These are phyloP conservation scores for Deinandra increscens DNA, from an alignment of 129 eudicot species.

Conservation along the genomic window DNA sequence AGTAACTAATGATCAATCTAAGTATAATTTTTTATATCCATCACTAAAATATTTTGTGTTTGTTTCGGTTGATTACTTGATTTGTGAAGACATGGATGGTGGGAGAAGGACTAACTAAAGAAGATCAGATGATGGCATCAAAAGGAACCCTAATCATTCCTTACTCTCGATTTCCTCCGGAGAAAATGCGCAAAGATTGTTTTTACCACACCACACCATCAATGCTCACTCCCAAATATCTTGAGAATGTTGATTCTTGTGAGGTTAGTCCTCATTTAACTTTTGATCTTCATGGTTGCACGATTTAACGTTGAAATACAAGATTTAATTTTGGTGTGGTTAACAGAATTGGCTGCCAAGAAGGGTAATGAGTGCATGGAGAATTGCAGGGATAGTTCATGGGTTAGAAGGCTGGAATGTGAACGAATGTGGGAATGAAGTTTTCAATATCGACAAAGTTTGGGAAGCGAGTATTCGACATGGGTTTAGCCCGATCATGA, in stretches of 20 bases:
- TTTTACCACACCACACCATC: constrained; percentile 74
- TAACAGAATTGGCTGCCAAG: constrained; percentile 84
- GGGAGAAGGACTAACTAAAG: constrained; percentile 63
- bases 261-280: constrained; percentile 47
- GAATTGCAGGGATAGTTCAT: constrained; percentile 74
- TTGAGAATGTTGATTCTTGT: constrained; percentile 76
- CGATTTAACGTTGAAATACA: background rate
- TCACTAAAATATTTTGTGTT: background rate
- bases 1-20: background rate
- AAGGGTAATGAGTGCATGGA: constrained; percentile 82
- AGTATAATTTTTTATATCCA: background rate
- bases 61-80: constrained; percentile 28
- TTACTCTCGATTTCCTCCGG: constrained; percentile 74
- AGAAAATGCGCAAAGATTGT: constrained; percentile 66
- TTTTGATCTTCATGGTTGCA: background rate
- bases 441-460: constrained; percentile 49
- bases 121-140: constrained; percentile 64
- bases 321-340: background rate
- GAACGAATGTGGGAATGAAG: constrained; percentile 54
- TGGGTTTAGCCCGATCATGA: constrained; percentile 46
- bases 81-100: constrained; percentile 70
- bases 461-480: constrained; percentile 67
- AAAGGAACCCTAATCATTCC: constrained; percentile 80
- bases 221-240: constrained; percentile 62
- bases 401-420: constrained; percentile 67